Evolutionary conservation across 768 basidiomycete genomes (phyloP), one percentile per base, ranked within the genome.

Genomic region (Fomitopsis pulvina): DNA sequence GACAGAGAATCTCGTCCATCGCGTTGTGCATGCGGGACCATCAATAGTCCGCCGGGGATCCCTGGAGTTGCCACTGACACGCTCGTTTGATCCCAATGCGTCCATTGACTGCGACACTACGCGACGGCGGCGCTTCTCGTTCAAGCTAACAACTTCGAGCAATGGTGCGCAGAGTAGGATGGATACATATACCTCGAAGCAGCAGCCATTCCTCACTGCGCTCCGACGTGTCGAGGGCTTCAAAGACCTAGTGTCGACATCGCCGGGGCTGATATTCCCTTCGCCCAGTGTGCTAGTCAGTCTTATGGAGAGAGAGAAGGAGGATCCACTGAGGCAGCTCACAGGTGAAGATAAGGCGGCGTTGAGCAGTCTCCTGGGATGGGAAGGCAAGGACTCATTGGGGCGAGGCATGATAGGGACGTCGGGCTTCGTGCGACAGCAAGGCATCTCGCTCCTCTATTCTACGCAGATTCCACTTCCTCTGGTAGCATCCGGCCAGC

Each of bases 321-420:
- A 55, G 20, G 66, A 69, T 27, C 68, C 69, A 5, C 53, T 57
- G 29, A 59, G 72, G 0, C 61, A 69, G 32, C 61, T 85, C 18
- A 71, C 68, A 22, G 83, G 78, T 8, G 80, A 83, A 54, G 84
- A 86, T 62, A 71, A 69, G 44, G 69, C 70, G 0, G 81, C 74
- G 21, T 60, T 86, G 24, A 56, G 56, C 21, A 78, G 75, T 52
- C 55, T 85, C 3, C 67, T 83, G 0, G 84, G 85, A 1, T 87
- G 84, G 83, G 76, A 79, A 34, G 70, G 64, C 29, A 63, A 71
- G 32, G 71, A 73, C 32, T 59, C 68, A 9, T 52, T 58, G 10
- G 53, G 56, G 2, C 66, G 60, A 14, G 74, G 72, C 4, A 75
- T 85, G 76, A 60, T 63, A 5, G 80, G 79, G 8, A 64, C 70